A percentile compares a stretch with the other conserved stretches of the same genome.
These are phyloP conservation scores for Trebouxia sp. DNA, from an alignment of 139 green algal species.

Conservation along the genomic window DNA sequence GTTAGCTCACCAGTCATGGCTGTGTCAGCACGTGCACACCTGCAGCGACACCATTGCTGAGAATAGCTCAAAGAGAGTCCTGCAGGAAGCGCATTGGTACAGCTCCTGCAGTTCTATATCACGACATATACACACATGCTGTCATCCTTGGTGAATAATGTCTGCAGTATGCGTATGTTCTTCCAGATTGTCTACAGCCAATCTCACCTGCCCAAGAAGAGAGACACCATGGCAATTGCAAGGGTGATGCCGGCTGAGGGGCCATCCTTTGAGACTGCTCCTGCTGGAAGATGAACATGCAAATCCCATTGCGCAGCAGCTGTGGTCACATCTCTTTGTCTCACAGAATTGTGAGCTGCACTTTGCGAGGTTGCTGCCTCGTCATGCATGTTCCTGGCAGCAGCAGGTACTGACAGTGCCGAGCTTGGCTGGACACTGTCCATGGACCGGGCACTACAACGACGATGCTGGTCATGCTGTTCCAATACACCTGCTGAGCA, in stretches of 20 bases:
- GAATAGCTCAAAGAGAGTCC: too few relatives aligned
- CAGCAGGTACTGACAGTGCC: too few relatives aligned
- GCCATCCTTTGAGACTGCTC: conserved; percentile 67
- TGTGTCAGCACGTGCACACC: conserved; percentile 34
- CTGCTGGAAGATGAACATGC: conserved; percentile 78
- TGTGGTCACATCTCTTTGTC: background rate
- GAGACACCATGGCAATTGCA: conserved; percentile 61
- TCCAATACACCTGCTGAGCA: too few relatives aligned
- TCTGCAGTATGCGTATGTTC: too few relatives aligned
- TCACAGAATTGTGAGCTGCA: too few relatives aligned
- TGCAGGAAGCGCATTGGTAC: background rate
- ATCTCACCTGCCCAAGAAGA: conserved; percentile 54
- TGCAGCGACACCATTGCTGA: conserved; percentile 3
- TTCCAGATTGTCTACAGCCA: too few relatives aligned
- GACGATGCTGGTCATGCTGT: too few relatives aligned
- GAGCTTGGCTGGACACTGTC: too few relatives aligned
- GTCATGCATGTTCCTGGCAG: too few relatives aligned
- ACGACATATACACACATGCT: background rate
- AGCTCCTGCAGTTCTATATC: background rate
- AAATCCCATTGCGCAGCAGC: conserved; percentile 52
- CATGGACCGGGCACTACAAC: too few relatives aligned
- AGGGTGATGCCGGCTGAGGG: conserved; percentile 71
- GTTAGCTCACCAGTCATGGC: conserved; percentile 51
- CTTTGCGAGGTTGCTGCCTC: too few relatives aligned
- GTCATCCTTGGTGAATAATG: too few relatives aligned